Evolutionary conservation across 1,284 basidiomycete genomes (phyloP).

Genomic region (Ustilago trichophora): DNA sequence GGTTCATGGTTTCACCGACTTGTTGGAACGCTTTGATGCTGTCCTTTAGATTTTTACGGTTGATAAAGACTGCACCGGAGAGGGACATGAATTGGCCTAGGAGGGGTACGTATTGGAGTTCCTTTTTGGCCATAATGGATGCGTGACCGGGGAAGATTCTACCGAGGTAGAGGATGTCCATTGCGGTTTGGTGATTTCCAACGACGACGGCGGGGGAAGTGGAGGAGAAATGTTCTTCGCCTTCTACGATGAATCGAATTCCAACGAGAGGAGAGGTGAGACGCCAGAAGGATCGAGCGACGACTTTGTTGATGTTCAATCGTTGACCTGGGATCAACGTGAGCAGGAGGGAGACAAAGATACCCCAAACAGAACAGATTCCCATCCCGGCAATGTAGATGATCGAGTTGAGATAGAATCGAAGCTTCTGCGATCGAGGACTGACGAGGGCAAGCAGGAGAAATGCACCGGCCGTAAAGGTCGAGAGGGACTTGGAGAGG

Average conservation of each 20-base stretch:
- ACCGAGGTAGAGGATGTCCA: slow-evolving; percentile 73
- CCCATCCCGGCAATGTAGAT: slow-evolving; percentile 80
- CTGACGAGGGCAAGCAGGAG: slow-evolving; percentile 55
- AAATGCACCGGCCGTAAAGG: slow-evolving; percentile 45
- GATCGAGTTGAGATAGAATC: slow-evolving; percentile 58
- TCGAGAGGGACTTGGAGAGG: slow-evolving; percentile 45
- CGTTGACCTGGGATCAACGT: slow-evolving; percentile 76
- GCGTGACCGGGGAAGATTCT: slow-evolving; percentile 84
- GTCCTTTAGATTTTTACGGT: slow-evolving; percentile 80
- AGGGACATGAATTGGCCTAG: slow-evolving; percentile 90
- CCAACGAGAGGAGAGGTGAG: slow-evolving; percentile 76
- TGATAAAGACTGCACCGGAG: slow-evolving; percentile 91
- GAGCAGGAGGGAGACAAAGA: slow-evolving; percentile 78
- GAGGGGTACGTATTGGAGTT: slow-evolving; percentile 82
- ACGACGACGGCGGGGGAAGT: slow-evolving; percentile 79
- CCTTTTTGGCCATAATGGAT: slow-evolving; percentile 93
- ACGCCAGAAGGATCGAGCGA: slow-evolving; percentile 85
- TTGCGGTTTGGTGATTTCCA: slow-evolving; percentile 81
- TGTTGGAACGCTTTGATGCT: slow-evolving; percentile 81
- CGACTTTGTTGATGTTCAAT: slow-evolving; percentile 84
- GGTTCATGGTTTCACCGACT: slow-evolving; percentile 84
- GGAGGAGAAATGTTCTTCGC: slow-evolving; percentile 77
- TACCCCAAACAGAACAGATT: slow-evolving; percentile 79
- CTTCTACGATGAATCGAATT: slow-evolving; percentile 81
- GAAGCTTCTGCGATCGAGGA: slow-evolving; percentile 49